These are phyloP conservation scores for Penicillium tannophilum DNA, from an alignment of 495 filamentous ascomycete species.

Conservation along the genomic window DNA sequence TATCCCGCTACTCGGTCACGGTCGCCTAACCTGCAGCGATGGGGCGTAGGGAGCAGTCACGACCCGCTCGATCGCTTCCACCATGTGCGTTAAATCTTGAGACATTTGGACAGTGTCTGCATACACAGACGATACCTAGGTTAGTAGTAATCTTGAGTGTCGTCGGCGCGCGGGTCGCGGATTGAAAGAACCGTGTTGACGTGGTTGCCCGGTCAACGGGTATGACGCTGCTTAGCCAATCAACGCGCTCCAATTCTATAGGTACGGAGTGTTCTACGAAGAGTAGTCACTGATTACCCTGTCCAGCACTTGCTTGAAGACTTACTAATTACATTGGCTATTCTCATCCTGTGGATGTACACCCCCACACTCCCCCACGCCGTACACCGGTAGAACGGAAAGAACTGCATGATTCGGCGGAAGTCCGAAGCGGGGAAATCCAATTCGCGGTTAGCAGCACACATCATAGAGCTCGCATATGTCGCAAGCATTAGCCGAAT, in stretches of 20 bases:
- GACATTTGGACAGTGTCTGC: slow-evolving; percentile 20
- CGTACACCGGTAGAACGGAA: neutral
- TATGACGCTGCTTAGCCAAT: neutral
- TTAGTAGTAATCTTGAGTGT: neutral
- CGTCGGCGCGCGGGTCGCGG: neutral
- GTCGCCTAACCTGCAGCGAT: slow-evolving; percentile 40
- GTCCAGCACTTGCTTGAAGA: no score
- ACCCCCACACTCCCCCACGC: neutral
- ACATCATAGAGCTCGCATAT: slow-evolving; percentile 19
- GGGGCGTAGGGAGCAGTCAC: slow-evolving; percentile 45
- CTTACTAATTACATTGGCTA: neutral
- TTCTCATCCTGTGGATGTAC: neutral
- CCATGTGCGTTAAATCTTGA: slow-evolving; percentile 18
- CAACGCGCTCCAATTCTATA: neutral
- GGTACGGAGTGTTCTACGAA: no score
- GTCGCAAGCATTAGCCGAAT: slow-evolving; percentile 1
- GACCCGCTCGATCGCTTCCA: slow-evolving; percentile 44
- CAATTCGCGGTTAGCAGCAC: slow-evolving; percentile 19
- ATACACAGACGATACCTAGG: neutral
- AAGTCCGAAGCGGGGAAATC: slow-evolving; percentile 29
- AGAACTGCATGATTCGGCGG: slow-evolving; percentile 27
- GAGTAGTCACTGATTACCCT: no score
- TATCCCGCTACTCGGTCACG: neutral
- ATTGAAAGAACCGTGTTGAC: slow-evolving; percentile 21
- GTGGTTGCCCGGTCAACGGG: slow-evolving; percentile 43